Base-by-base conservation (phyloP, 257 asterid species). In the Solanum pennellii region DNA sequence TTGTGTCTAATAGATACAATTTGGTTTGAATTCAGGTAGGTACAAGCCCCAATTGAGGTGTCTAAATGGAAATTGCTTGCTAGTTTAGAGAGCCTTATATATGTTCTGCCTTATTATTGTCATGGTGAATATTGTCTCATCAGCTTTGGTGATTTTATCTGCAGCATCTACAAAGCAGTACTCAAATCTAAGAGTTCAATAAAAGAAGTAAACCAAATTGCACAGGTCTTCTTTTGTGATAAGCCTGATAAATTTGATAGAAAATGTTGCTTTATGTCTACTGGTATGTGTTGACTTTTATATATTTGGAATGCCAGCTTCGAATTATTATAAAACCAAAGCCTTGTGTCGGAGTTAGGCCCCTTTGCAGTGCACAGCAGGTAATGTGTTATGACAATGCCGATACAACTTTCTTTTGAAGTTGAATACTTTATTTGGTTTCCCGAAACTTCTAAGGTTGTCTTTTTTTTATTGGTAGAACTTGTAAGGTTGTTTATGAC, bases 321-420 rank as follows among this genome's bases (percentile, higher is more conserved):
- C 98, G 94, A 65, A 95, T 96, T 75, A 93, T 93, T 87, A 91
- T 95, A 91, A 95, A 93, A 93, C 98, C 96, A 79, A 95, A 96
- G 94, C 91, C 97, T 35, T 89, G 97, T 44, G 93, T 90, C 71
- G 99, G 97, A 92, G 95, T 94, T n/a, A 98, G 98, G 69, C 98
- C 98, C 83, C 83, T 96, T 89, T 96, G 99, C 88, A 94, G 87
- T 59, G 95, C 98, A 56, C 99, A 94, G 83, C 98, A 96, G 96
- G 99, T 96, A 90, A 68, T 83, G 13, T 60, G 35, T 74, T 89
- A 72, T 86, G 69, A n/a, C 60, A 42, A 12, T 18, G 39, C 10
- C 42, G 72, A 47, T 47, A 39, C 88, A 16, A 3, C 72, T 39
- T 31, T 35, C 31, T 35, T 69, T 86, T 86, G 80, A 60, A 72